Base-by-base conservation (phyloP, 78 protist genomes). In the Guillardia theta region DNA sequence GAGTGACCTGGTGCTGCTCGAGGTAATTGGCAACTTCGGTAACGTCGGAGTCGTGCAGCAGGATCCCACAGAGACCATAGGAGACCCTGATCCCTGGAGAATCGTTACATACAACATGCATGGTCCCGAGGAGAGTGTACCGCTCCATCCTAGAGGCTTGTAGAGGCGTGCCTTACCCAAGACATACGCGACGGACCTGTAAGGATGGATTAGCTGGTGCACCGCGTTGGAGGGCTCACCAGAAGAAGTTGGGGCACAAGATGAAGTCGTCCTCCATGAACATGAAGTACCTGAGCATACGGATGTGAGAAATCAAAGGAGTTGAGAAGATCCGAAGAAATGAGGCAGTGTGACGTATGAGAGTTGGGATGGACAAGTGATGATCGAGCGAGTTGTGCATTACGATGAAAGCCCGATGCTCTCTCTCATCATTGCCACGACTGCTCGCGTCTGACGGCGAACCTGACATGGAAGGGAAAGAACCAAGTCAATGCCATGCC, bases 1-100 rank as follows among this genome's bases (percentile, higher is more conserved):
- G n/a, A n/a, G n/a, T n/a, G n/a, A 64, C 87, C 87, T 70, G 87
- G 87, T 70, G 87, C 87, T 70, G 45, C 22, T 70, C 87, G 87
- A 70, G 87, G 87, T 70, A 70, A 43, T 36, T 70, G 1, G 87
- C 87, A 0, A 70, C 39, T 27, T 27, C 87, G 47, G 10, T 27
- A 0, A 70, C 87, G 22, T 70, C 87, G 1, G 39, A 22, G 44
- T 70, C 87, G 45, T 70, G 9, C 22, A 70, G 9, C 9, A 70
- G n/a, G 87, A 70, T 70, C 45, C 87, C 87, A 6, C 87, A 70
- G 47, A 70, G 87, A 0, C 87, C 87, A 43, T 70, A 70, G 87
- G 39, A 22, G 4, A 70, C 22, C 5, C 87, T 37, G 45, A 70
- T 36, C 87, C 87, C 87, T n/a, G n/a, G n/a, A n/a, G n/a, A n/a